Base-by-base conservation (phyloP, 345 rosid species). In the Melaleuca quinquenervia region DNA sequence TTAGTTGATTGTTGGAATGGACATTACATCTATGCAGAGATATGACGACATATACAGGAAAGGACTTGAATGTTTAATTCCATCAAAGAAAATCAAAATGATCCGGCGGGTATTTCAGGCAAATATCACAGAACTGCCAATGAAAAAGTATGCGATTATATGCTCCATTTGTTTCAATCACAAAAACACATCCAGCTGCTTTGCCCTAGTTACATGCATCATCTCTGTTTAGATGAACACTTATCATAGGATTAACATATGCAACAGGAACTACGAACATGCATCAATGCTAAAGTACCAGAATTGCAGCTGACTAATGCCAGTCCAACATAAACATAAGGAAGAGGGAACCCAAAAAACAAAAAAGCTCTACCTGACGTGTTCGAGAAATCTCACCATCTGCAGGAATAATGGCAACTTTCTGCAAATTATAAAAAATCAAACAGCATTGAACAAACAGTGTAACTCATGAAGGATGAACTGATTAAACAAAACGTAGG, bases 301-400 rank as follows among this genome's bases (percentile, higher is more conserved):
- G 36, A 18, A 70, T 70, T 70, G 48, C 48, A 70, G 48, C 48
- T 70, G 48, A 36, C 80, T 36, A 18, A 70, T 36, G 21, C 45
- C 48, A 1, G 26, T 70, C 78, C 48, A 70, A 36, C 48, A 20
- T 18, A 70, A 70, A 70, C 48, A 70, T 0, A n/a, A 58, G 32
- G 70, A 70, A 70, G 80, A 70, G 36, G 2, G 80, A 70, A 70
- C 48, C 36, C 12, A 48, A 9, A 55, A n/a, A 56, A 54, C 22
- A 52, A 52, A 6, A 7, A 27, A 83, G 44, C 75, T 82, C 84
- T 94, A 97, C 99, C 99, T 95, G 85, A 82, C 98, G 91, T 29
- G 91, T 92, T 85, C 88, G 88, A 52, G 98, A 90, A 85, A 95
- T 93, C 85, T 86, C 95, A 86, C 98, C 99, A 89, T 97, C 99